Evolutionary conservation across 2,329 filamentous ascomycete species (phyloP).

Genomic region (Myriosclerotinia duriaeana): DNA sequence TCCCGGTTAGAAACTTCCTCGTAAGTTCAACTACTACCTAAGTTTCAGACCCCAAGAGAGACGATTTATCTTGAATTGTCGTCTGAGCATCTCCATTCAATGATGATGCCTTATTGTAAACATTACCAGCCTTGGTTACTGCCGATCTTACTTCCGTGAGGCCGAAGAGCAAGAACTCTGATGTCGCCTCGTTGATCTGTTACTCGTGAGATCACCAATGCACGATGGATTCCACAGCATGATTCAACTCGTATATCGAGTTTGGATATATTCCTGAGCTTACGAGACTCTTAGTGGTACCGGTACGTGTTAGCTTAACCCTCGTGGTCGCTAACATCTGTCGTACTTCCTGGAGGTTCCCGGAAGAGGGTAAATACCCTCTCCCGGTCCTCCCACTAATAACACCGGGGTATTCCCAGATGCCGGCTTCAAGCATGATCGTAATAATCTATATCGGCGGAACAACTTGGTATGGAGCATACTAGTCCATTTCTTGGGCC

Average conservation of each 20-base stretch:
- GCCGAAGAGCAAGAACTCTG: background rate
- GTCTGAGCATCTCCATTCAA: background rate
- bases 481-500: slow-evolving; percentile 1
- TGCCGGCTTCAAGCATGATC: background rate
- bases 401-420: slow-evolving; percentile 2
- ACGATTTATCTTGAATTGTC: background rate
- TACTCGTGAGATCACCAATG: slow-evolving; percentile 1
- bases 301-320: background rate
- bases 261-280: slow-evolving; percentile 11
- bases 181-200: background rate
- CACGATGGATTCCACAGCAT: slow-evolving; percentile 11
- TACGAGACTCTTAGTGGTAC: slow-evolving; percentile 13
- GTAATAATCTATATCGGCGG: background rate
- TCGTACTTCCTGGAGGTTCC: slow-evolving; percentile 12
- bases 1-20: background rate
- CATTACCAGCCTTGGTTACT: background rate
- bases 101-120: background rate
- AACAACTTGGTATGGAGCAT: slow-evolving; percentile 6
- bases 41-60: background rate
- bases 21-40: background rate
- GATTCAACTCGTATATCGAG: slow-evolving; percentile 2
- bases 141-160: background rate
- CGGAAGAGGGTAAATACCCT: slow-evolving; percentile 9
- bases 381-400: slow-evolving; percentile 10
- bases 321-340: slow-evolving; percentile 18